Percentiles rank a stretch among this genome's conserved stretches.
These are phyloP conservation scores for Myxozyma kluyveri DNA, from an alignment of 805 yeast species.

Conservation along the genomic window DNA sequence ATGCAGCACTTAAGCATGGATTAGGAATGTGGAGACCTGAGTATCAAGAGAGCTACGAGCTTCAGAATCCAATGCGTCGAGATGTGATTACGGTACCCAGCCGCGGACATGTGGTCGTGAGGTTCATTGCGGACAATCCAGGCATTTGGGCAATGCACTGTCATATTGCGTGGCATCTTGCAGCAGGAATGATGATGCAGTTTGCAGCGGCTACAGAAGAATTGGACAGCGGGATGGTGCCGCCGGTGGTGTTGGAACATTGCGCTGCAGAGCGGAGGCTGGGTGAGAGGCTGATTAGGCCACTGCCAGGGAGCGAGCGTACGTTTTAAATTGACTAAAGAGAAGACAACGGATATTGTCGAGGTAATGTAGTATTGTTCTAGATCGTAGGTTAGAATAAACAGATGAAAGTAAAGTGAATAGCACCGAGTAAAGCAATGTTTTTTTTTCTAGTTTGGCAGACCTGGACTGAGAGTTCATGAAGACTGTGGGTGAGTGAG, in stretches of 20 bases:
- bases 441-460: too few species aligned
- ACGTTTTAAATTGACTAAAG: too few species aligned
- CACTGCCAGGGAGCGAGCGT: slow-evolving; percentile 57
- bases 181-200: slow-evolving; percentile 86
- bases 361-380: too few species aligned
- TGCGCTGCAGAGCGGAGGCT: slow-evolving; percentile 27
- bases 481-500: too few species aligned
- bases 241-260: slow-evolving; percentile 10
- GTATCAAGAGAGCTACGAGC: slow-evolving; percentile 39
- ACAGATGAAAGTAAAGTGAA: too few species aligned
- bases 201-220: slow-evolving; percentile 42
- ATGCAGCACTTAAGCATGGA: slow-evolving; percentile 32
- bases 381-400: too few species aligned
- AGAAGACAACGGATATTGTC: too few species aligned
- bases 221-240: slow-evolving; percentile 36
- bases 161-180: slow-evolving; percentile 97
- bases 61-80: slow-evolving; percentile 76
- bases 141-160: slow-evolving; percentile 99
- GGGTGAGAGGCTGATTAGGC: slow-evolving; percentile 52
- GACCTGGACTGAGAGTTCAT: too few species aligned
- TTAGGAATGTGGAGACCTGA: slow-evolving; percentile 14
- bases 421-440: too few species aligned
- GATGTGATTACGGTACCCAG: slow-evolving; percentile 77
- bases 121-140: slow-evolving; percentile 91
- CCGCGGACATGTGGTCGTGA: slow-evolving; percentile 76